phyloP scores from a whole-genome alignment of 208 protist species.

The Trypanosomatidae sp. region DNA sequence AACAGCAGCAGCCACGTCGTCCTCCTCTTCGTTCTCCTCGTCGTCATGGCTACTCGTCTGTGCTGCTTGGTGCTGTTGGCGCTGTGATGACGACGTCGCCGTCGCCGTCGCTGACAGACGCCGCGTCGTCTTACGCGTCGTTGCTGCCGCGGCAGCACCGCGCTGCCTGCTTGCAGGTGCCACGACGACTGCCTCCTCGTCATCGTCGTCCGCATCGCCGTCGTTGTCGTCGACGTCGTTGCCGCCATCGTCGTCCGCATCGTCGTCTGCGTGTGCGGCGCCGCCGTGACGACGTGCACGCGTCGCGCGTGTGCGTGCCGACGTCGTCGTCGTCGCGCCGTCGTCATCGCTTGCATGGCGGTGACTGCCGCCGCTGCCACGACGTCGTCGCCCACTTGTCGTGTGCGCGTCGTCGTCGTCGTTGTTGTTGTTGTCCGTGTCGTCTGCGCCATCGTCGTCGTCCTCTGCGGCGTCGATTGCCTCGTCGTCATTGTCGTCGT shows the following conservation, averaged over 20 bases:
- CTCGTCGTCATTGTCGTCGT: slow-evolving; percentile 1
- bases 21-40: slow-evolving; percentile 4
- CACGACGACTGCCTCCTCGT: slow-evolving; percentile 3
- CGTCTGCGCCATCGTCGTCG: slow-evolving; percentile 1
- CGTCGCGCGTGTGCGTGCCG: background rate
- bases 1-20: slow-evolving; percentile 5
- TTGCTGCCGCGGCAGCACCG: slow-evolving; percentile 6
- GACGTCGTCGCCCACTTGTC: too few species aligned
- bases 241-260: background rate
- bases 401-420: background rate
- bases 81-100: background rate
- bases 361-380: too few species aligned
- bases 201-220: background rate
- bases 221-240: background rate
- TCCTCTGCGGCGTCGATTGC: background rate
- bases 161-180: slow-evolving; percentile 11
- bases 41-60: slow-evolving; percentile 5
- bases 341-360: background rate
- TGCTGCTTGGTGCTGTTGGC: slow-evolving; percentile 3
- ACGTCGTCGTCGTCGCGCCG: background rate
- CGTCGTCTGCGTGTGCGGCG: background rate
- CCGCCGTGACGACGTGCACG: background rate
- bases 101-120: background rate
- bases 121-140: background rate
- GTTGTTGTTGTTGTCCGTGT: background rate